Percentiles rank a stretch among this genome's conserved stretches.
Conservation (phyloP, 1,284 basidiomycete genomes). For the Singerocomus rubriflavus region DNA sequence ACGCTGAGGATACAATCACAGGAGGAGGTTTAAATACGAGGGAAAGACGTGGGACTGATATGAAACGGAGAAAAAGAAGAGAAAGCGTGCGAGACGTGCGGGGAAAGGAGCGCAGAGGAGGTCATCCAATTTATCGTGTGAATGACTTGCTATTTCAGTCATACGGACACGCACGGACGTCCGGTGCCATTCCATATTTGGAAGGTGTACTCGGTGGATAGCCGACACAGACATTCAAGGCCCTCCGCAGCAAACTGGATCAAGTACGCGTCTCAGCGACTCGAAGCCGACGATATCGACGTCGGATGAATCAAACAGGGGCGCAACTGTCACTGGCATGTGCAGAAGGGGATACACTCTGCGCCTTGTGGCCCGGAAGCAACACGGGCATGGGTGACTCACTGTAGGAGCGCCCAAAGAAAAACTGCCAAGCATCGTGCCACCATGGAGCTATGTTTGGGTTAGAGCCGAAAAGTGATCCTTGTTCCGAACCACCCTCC, state of each 20-base stretch:
- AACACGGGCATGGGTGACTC: background rate
- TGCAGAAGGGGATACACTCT: too few relatives aligned
- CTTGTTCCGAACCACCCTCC: background rate
- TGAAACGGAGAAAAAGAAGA: background rate
- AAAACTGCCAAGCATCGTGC: too few relatives aligned
- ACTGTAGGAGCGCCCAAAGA: background rate
- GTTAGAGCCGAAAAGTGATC: background rate
- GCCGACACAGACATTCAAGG: too few relatives aligned
- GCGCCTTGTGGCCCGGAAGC: background rate
- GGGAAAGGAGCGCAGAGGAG: constrained; percentile 21
- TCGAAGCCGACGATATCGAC: too few relatives aligned
- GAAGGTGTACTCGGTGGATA: background rate
- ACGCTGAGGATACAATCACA: too few relatives aligned
- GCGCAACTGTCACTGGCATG: too few relatives aligned
- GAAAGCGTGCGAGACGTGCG: constrained; percentile 1
- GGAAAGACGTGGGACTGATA: background rate
- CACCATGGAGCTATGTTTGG: background rate
- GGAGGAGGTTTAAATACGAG: background rate
- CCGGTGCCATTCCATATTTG: constrained; percentile 4
- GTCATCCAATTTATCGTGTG: constrained; percentile 21
- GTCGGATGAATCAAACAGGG: too few relatives aligned
- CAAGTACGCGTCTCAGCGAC: too few relatives aligned
- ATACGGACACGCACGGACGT: background rate
- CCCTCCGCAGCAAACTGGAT: too few relatives aligned
- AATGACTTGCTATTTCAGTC: constrained; percentile 9